A percentile compares a stretch with the other conserved stretches of the same genome.
These are phyloP conservation scores for Colletotrichum coccodes DNA, from an alignment of 2,329 filamentous ascomycete genomes.

Conservation along the genomic window DNA sequence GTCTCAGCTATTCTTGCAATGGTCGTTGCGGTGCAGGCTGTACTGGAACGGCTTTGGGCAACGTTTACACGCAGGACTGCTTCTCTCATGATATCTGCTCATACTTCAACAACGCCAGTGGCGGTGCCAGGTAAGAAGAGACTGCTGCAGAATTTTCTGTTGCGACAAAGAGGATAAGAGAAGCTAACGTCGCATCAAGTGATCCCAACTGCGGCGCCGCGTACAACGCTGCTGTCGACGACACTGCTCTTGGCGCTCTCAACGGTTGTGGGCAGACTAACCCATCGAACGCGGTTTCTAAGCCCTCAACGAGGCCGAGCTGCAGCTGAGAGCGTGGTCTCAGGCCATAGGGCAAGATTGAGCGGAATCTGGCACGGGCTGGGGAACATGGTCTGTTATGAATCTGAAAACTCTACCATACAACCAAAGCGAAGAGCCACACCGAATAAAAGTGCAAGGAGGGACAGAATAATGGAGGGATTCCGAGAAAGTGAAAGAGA, in stretches of 20 bases:
- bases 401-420: too few species aligned
- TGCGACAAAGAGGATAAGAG: neutral
- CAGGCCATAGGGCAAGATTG: fast-evolving
- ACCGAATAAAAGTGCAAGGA: too few species aligned
- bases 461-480: too few species aligned
- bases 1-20: slow-evolving; percentile 57
- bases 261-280: slow-evolving; percentile 49
- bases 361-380: neutral
- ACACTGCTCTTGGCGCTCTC: slow-evolving; percentile 48
- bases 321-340: slow-evolving; percentile 32
- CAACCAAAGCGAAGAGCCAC: too few species aligned
- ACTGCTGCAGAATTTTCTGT: neutral
- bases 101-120: slow-evolving; percentile 59
- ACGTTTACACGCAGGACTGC: slow-evolving; percentile 61
- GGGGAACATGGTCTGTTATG: too few species aligned
- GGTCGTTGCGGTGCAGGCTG: slow-evolving; percentile 60
- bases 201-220: slow-evolving; percentile 59
- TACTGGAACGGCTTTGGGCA: slow-evolving; percentile 52
- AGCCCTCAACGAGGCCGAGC: slow-evolving; percentile 40
- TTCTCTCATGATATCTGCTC: slow-evolving; percentile 62
- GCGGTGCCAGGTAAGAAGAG: slow-evolving; percentile 51
- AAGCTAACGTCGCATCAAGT: slow-evolving; percentile 39
- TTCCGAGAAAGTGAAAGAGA: neutral
- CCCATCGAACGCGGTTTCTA: slow-evolving; percentile 39
- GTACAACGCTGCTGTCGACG: slow-evolving; percentile 53